phyloP scores from a whole-genome alignment of 2,329 filamentous ascomycete genomes.

The Diaporthe australafricana region DNA sequence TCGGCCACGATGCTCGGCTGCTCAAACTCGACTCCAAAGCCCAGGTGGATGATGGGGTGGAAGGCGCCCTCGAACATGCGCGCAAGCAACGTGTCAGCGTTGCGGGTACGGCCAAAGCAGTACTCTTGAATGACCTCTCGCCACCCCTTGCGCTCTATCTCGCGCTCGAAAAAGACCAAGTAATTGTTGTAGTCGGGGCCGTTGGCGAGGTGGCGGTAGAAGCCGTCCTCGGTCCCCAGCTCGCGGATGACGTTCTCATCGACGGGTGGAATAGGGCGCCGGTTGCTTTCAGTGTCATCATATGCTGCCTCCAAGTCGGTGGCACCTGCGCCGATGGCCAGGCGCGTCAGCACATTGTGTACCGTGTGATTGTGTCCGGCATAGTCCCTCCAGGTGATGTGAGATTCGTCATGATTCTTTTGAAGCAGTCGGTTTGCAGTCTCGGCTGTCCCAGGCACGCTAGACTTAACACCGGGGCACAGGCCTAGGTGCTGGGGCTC shows the following conservation, averaged over 20 bases:
- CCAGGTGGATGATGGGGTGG: slow-evolving; percentile 86
- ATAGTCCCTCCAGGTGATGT: slow-evolving; percentile 24
- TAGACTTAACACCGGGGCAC: slow-evolving; percentile 2
- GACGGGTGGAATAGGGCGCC: slow-evolving; percentile 1
- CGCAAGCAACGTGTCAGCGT: slow-evolving; percentile 75
- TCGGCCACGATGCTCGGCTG: slow-evolving; percentile 86
- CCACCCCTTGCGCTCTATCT: slow-evolving; percentile 74
- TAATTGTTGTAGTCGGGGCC: slow-evolving; percentile 76
- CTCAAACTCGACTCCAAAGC: slow-evolving; percentile 84
- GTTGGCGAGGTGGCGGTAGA: slow-evolving; percentile 46
- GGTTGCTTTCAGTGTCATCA: neutral
- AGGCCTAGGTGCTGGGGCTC: neutral
- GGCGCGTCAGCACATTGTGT: slow-evolving; percentile 81
- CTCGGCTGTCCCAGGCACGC: neutral
- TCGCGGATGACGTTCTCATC: slow-evolving; percentile 2
- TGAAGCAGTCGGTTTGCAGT: slow-evolving; percentile 17
- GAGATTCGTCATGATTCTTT: slow-evolving; percentile 22
- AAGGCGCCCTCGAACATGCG: slow-evolving; percentile 73
- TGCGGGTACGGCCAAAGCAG: slow-evolving; percentile 73
- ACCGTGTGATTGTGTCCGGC: slow-evolving; percentile 59
- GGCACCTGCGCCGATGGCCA: slow-evolving; percentile 74
- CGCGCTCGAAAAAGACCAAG: slow-evolving; percentile 78
- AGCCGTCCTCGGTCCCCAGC: neutral
- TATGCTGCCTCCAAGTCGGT: neutral
- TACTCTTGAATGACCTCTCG: slow-evolving; percentile 72